Conservation (phyloP, 257 asterid species). For the Galeopsis tetrahit region DNA sequence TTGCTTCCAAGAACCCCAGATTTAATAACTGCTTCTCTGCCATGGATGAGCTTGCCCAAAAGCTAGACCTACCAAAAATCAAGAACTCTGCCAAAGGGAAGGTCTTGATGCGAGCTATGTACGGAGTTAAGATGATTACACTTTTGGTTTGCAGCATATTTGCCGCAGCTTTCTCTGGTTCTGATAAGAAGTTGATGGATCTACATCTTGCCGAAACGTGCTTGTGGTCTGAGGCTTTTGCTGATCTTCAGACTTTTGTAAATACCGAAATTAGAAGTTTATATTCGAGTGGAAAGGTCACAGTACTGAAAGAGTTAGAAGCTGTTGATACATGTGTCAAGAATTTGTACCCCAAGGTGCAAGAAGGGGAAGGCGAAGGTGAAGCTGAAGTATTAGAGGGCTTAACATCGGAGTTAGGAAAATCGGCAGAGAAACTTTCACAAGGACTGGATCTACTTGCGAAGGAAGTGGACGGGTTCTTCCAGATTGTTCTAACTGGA, state of each 20-base stretch:
- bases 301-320: constrained; percentile 71
- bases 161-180: constrained; percentile 74
- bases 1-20: constrained; percentile 61
- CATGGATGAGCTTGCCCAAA: constrained; percentile 62
- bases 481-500: constrained; percentile 71
- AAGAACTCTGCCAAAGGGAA: constrained; percentile 85
- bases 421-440: constrained; percentile 49
- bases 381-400: constrained; percentile 45
- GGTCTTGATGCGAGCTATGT: constrained; percentile 84
- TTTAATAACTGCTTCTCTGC: constrained; percentile 63
- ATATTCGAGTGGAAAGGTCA: constrained; percentile 45
- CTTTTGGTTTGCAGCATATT: constrained; percentile 68
- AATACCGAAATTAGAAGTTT: constrained; percentile 58
- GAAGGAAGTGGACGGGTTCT: constrained; percentile 73
- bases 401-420: constrained; percentile 48
- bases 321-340: constrained; percentile 64
- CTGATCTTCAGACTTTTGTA: constrained; percentile 55
- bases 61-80: constrained; percentile 74
- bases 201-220: constrained; percentile 47
- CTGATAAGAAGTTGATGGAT: constrained; percentile 64
- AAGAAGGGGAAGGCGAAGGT: constrained; percentile 47
- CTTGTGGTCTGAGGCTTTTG: constrained; percentile 66
- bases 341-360: constrained; percentile 60
- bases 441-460: constrained; percentile 69
- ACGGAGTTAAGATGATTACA: constrained; percentile 72